Conservation (phyloP, 2,329 filamentous ascomycete species). For the Neoscytalidium dimidiatum region DNA sequence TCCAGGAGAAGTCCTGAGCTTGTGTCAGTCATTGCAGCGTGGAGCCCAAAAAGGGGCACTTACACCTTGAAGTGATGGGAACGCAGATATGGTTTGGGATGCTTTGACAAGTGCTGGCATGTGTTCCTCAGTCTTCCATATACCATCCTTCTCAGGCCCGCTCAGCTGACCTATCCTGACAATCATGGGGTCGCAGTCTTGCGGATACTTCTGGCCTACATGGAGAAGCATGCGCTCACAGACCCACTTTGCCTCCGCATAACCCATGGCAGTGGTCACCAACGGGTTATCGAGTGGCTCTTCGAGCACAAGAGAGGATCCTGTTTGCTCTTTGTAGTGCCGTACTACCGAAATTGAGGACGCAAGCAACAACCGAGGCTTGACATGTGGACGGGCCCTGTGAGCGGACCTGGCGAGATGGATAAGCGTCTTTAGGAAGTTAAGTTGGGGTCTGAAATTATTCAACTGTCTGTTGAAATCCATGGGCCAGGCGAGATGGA, state of each 20-base stretch:
- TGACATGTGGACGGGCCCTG: neutral
- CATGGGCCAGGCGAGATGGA: constrained; percentile 18
- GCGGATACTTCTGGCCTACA: neutral
- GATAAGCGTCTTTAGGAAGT: neutral
- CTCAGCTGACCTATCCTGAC: constrained; percentile 19
- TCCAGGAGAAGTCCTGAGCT: constrained; percentile 19
- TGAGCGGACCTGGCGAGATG: neutral
- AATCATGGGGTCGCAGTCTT: neutral
- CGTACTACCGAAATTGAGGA: neutral
- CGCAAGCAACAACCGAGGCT: neutral
- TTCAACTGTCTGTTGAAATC: constrained; percentile 13
- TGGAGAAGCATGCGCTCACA: constrained; percentile 20
- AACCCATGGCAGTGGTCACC: constrained; percentile 3
- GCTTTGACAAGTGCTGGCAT: constrained; percentile 19
- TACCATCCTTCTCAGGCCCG: neutral
- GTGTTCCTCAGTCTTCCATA: constrained; percentile 21
- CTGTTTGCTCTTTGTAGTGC: neutral
- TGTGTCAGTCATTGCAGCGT: neutral
- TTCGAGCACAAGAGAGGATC: neutral
- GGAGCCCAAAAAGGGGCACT: neutral
- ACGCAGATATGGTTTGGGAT: neutral
- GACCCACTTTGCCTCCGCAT: constrained; percentile 20
- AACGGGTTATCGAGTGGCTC: neutral
- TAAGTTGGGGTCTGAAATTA: neutral
- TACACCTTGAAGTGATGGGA: constrained; percentile 14